phyloP scores from a whole-genome alignment of 1,284 basidiomycete species.

The Ceraceosorus guamensis region DNA sequence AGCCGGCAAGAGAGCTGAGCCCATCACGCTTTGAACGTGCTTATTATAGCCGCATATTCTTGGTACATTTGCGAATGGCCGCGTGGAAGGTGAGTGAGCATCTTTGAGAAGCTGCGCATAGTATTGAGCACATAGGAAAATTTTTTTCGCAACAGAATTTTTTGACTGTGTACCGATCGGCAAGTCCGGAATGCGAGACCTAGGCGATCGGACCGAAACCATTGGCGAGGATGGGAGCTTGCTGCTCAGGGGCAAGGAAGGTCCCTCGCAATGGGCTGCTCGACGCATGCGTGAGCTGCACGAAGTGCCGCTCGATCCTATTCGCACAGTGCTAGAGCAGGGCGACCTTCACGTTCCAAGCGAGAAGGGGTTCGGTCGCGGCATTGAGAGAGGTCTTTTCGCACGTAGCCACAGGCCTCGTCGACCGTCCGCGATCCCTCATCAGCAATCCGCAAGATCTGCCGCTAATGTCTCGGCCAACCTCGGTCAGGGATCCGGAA shows the following conservation, averaged over 20 bases:
- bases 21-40: background rate
- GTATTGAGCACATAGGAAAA: too few species aligned
- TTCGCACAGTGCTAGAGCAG: constrained; percentile 43
- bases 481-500: background rate
- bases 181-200: constrained; percentile 37
- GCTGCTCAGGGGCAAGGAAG: constrained; percentile 29
- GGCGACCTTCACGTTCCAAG: constrained; percentile 36
- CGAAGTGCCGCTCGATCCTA: constrained; percentile 45
- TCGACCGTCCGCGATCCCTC: constrained; percentile 4
- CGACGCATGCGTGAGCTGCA: constrained; percentile 46
- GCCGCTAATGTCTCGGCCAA: background rate
- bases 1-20: too few species aligned
- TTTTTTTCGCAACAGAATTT: constrained; percentile 29
- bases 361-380: constrained; percentile 40
- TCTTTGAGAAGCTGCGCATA: too few species aligned
- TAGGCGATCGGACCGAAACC: constrained; percentile 27
- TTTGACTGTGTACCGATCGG: constrained; percentile 43
- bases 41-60: constrained; percentile 36
- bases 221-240: constrained; percentile 23
- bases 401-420: constrained; percentile 37
- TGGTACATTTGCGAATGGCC: constrained; percentile 46
- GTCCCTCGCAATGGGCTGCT: constrained; percentile 42
- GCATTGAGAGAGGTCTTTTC: constrained; percentile 46
- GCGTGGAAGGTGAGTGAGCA: constrained; percentile 29
- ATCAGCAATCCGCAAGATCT: background rate